Base-by-base conservation (phyloP, 768 basidiomycete species). In the Daedaleopsis nitida region DNA sequence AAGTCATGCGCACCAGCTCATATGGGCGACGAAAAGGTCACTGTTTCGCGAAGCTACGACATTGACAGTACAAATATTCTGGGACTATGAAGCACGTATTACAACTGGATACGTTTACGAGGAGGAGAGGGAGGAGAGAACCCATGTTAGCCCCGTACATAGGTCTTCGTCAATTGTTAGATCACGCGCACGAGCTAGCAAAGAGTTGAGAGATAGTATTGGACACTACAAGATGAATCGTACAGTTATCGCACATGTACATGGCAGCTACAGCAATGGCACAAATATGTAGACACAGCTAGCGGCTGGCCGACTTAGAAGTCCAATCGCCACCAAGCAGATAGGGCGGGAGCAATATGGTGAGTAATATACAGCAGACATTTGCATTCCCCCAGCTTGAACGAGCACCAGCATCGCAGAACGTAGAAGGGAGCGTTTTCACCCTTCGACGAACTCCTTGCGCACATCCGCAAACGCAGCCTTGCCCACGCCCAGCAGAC, bases 391-490 rank as follows among this genome's bases (percentile, higher is more conserved):
- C 48, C 32, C 48, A 38, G 21, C n/a, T n/a, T n/a, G n/a, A n/a
- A 27, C 17, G 12, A 14, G 32, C 35, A 47, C 52, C 17, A 10
- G 44, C 55, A 34, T 43, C 27, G 32, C 51, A 34, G 5, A 23
- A 24, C 14, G 38, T 54, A 38, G 27, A 3, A 32, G 27, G 3
- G 27, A 32, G 27, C 7, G 27, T 32, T 3, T 7, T 66, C 62
- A 66, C 42, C 51, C 73, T 42, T 89, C 86, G 57, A 92, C 72
- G 65, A 93, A 82, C 68, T 94, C 92, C 67, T 82, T 86, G 32
- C 81, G 77, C 78, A 92, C 82, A 67, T 94, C 92, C 16, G 88
- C 89, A 71, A 91, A 92, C 17, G 90, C 91, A 34, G 93, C 93
- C 34, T 83, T 76, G 13, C 92, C 93, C 12, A 84, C 82, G 12